These are phyloP conservation scores for Termitomyces sp. DNA, from an alignment of 768 basidiomycete species.

Conservation along the genomic window DNA sequence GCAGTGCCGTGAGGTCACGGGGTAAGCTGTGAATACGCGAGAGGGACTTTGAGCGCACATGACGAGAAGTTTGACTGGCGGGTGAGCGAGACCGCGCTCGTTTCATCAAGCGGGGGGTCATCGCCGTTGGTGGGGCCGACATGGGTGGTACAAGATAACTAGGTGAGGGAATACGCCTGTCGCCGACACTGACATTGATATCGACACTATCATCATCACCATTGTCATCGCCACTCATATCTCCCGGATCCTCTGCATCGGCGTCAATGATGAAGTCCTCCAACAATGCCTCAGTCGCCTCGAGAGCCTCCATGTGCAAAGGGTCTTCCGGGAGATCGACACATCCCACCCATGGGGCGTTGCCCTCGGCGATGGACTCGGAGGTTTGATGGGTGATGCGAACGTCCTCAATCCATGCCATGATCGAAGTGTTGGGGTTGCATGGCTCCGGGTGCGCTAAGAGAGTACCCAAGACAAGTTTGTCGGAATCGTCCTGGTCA, in stretches of 20 bases:
- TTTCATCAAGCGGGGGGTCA: constrained; percentile 17
- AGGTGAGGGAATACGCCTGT: constrained; percentile 9
- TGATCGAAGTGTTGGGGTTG: constrained; percentile 29
- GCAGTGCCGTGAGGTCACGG: background rate
- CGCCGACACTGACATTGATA: background rate
- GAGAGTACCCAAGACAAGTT: constrained; percentile 26
- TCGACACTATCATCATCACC: background rate
- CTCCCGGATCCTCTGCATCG: constrained; percentile 5
- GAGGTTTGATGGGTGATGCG: background rate
- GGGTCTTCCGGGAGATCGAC: constrained; percentile 16
- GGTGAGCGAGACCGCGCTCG: constrained; percentile 19
- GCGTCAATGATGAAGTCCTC: constrained; percentile 8
- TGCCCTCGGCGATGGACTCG: constrained; percentile 18
- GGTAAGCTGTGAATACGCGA: constrained; percentile 8
- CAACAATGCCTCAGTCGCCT: constrained; percentile 12
- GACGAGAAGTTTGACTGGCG: constrained; percentile 12
- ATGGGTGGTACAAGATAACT: constrained; percentile 11
- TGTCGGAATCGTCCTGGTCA: constrained; percentile 32
- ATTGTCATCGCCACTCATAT: background rate
- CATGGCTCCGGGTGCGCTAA: constrained; percentile 27
- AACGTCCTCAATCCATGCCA: constrained; percentile 44
- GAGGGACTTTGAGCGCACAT: constrained; percentile 13
- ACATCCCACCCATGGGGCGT: constrained; percentile 10
- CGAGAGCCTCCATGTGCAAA: constrained; percentile 11
- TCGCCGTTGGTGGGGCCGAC: constrained; percentile 7